Evolutionary conservation across 768 basidiomycete genomes (phyloP), one percentile per base, ranked within the genome.

Genomic region (Hirschioporus abietinus): DNA sequence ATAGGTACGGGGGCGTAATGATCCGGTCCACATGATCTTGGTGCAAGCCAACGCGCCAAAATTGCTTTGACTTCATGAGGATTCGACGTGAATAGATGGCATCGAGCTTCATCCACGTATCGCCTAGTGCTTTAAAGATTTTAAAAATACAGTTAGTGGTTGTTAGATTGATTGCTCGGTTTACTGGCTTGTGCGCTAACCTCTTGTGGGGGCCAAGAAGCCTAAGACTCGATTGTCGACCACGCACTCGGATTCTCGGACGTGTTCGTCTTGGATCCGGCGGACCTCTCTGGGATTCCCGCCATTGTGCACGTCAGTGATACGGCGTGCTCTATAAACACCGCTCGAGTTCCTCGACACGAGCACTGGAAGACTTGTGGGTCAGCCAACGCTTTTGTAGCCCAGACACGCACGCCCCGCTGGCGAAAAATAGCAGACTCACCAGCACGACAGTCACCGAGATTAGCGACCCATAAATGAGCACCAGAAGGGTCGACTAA

Each of bases 1-100:
- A 83, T 10, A 83, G 74, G 70, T 83, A 83, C 18, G 82, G 82
- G 23, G 83, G 83, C 1, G 81, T 82, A 68, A 74, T 70, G 59
- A 81, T 75, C 60, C 82, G 82, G 70, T 70, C 63, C 36, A 68
- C 52, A 70, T 66, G 60, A 68, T 65, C 18, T 34, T 59, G 5
- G 70, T 68, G 2, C 71, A 27, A 23, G 74, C 67, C 72, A 73
- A 78, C 35, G 76, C 74, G 7, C 73, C 67, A 10, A 65, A 52
- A 61, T 71, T 64, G 64, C 66, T 63, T 36, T 8, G 68, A n/a
- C 18, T 26, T 68, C 12, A 68, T 72, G 64, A 80, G 80, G 17
- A 68, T 70, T 7, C 73, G 71, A 66, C 70, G 74, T 34, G 79
- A 75, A 67, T 78, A 80, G 42, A 67, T 35, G 6, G 73, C 69